Evolutionary conservation across 805 yeast species (phyloP), one percentile per base, ranked within the genome.

Genomic region (Cyberlindnera galapagoensis): DNA sequence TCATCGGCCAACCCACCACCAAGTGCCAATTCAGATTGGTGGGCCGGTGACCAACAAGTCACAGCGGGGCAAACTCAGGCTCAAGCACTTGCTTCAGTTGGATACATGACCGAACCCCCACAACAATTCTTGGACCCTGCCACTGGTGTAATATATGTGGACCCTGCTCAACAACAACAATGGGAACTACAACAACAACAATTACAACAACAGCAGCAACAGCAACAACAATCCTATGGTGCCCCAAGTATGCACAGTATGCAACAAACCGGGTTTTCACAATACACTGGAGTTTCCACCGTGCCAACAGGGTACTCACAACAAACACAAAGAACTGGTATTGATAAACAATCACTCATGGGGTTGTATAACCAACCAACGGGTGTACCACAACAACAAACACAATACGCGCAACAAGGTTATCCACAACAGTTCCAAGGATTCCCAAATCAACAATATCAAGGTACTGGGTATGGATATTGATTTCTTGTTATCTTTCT

Each of bases 51-150:
- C 17, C 33, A 21, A 7, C 10, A 27, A 40, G 59, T 59, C 22
- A 44, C 57, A 14, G 51, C 54, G 6, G 30, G 54, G 1, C 58
- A 57, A 6, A 54, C 51, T 3, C 59, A 65, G 1, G 49, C 58
- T 34, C 0, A 47, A 15, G 14, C 34, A 13, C 14, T 26, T 13
- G 22, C 23, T 5, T 10, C 34, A 2, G 16, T 33, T 10, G 21
- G 30, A 4, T 49, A 4, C 60, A 63, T 45, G 69, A 36, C 52
- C 49, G 58, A 71, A 54, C 32, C 80, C 63, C 54, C 75, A 65
- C 56, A 80, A 60, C 90, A 80, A 48, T 81, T 76, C 50, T 65
- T 79, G 14, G 88, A 81, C 45, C 86, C 87, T 3, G 60, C 69
- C 7, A 78, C 86, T 0, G 88, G 90, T 9, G 69, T 74, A 29